Percentiles rank a stretch among this genome's conserved stretches.
Evolutionary conservation across 345 rosid genomes (phyloP).

Genomic region (Eucalyptus pauciflora): DNA sequence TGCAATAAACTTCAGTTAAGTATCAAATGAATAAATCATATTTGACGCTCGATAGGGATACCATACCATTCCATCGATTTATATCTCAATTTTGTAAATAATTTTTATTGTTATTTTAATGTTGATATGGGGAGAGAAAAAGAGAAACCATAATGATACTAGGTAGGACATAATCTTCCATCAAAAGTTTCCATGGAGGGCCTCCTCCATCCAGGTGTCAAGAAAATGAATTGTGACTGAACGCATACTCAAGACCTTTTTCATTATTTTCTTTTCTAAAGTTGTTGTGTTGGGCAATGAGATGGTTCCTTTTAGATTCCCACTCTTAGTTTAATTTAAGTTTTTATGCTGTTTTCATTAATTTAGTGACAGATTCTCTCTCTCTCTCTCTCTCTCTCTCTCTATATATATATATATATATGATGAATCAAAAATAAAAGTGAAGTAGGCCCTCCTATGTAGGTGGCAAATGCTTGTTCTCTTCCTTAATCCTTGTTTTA

Average conservation of each 20-base stretch:
- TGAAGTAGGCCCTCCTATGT: conserved; percentile 1
- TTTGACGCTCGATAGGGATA: background rate
- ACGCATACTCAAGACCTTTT: background rate
- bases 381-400: background rate
- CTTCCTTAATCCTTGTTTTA: background rate
- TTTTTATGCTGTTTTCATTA: background rate
- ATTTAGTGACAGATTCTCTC: background rate
- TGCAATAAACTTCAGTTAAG: background rate
- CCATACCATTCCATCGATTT: background rate
- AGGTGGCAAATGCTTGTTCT: background rate
- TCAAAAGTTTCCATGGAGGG: background rate
- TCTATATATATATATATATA: too few relatives aligned
- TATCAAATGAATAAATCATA: background rate
- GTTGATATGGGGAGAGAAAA: background rate
- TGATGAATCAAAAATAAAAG: background rate
- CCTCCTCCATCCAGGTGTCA: background rate
- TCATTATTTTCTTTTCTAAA: background rate
- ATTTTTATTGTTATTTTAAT: background rate
- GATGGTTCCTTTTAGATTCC: conserved; percentile 12
- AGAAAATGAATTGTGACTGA: background rate
- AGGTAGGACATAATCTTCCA: background rate
- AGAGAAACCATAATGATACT: background rate
- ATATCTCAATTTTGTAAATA: background rate
- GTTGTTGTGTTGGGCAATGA: background rate
- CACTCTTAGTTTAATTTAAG: background rate